A percentile compares a stretch with the other conserved stretches of the same genome.
phyloP scores from a whole-genome alignment of 2,329 filamentous ascomycete species.

The Fusarium scirpi region DNA sequence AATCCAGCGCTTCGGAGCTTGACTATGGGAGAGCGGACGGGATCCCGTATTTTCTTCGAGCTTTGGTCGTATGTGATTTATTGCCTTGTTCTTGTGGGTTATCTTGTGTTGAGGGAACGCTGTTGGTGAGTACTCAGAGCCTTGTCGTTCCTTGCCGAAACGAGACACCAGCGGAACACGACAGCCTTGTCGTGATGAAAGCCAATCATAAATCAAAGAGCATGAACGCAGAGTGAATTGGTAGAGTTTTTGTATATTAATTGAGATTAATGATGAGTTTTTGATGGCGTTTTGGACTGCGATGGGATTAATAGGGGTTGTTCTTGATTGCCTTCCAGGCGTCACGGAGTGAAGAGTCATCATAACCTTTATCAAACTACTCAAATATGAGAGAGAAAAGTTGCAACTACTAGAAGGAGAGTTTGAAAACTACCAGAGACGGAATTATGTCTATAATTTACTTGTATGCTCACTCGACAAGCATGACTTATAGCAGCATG shows the following conservation, averaged over 20 bases:
- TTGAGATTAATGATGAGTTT: not conserved
- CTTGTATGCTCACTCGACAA: not conserved
- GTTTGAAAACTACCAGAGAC: fast-evolving
- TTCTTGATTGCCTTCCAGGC: not conserved
- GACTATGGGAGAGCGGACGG: conserved; percentile 34
- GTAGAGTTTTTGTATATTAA: not conserved
- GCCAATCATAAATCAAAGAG: conserved; percentile 22
- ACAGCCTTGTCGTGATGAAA: not conserved
- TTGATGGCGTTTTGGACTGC: not conserved
- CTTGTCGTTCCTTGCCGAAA: conserved; percentile 14
- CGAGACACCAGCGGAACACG: not conserved
- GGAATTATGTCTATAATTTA: no score
- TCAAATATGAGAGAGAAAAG: no score
- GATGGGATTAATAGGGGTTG: no score
- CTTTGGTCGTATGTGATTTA: conserved; percentile 27
- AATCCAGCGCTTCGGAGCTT: conserved; percentile 36
- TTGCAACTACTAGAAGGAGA: no score
- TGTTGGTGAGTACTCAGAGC: not conserved
- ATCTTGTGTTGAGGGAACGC: not conserved
- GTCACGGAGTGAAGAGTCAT: not conserved
- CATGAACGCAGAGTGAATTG: fast-evolving
- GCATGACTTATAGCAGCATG: not conserved
- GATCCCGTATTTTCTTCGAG: conserved; percentile 33
- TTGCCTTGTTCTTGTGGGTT: fast-evolving
- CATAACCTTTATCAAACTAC: not conserved